Evolutionary conservation across 371 early-diverging fungal species (phyloP), one percentile per base, ranked within the genome.

Genomic region (Apophysomyces sp.): DNA sequence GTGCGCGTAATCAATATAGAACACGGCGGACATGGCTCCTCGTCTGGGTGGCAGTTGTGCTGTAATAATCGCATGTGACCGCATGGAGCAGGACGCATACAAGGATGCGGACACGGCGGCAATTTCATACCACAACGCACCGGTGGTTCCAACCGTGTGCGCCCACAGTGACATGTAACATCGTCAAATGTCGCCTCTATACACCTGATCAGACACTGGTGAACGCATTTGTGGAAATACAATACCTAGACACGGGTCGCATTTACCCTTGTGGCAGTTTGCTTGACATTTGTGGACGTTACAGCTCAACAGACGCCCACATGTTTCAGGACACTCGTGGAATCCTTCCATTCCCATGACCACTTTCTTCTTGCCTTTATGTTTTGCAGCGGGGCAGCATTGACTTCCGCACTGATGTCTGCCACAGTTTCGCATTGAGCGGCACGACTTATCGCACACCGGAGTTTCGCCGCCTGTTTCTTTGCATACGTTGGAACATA

Each of bases 11-110:
- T 86, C 13, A 91, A 71, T 27, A 82, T 77, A 7, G 88, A 73
- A 58, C 94, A 93, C 0, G 92, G 92, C 18, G 94, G 90, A 41
- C 94, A 93, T 0, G 89, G 75, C 29, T 82, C 86, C 27, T 68
- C 76, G 59, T 89, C 91, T 1, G 85, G 82, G 68, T 93, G 94
- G 62, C 94, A 93, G 52, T 83, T 84, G 60, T 93, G 94, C 21
- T 78, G 71, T 27, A 84, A 63, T 15, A 87, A 70, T 3, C 81
- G 83, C 12, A 83, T 66, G 61, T 93, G 94, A 7, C 89, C 92
- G 72, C 94, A 93, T 13, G 80, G 67, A 12, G 86, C 78, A 3
- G 74, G 69, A 9, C 91, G 84, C 15, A 68, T 76, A 73, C 94
- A 93, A 5, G 86, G 71, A 66, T 84, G 73, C 31, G 73, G 80